These are phyloP conservation scores for Penicillium sp. DNA, from an alignment of 2,329 filamentous ascomycete genomes.

Conservation along the genomic window DNA sequence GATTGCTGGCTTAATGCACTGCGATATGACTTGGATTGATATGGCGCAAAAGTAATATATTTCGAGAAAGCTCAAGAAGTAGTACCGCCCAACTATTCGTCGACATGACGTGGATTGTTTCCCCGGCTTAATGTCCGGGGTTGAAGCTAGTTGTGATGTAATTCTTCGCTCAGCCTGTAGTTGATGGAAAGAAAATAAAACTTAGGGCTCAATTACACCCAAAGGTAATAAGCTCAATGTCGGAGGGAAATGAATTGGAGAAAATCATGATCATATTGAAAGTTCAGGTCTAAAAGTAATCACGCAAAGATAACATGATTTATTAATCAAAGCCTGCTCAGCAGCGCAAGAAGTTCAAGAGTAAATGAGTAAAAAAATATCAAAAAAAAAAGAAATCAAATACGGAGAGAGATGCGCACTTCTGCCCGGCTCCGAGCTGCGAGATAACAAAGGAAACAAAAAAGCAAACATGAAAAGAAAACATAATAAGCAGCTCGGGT, in stretches of 20 bases:
- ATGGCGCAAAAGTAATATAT: not conserved
- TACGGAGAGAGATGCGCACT: slow-evolving; percentile 45
- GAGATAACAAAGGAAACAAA: slow-evolving; percentile 13
- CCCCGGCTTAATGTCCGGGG: slow-evolving; percentile 2
- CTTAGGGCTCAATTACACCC: not conserved
- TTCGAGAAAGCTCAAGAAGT: not conserved
- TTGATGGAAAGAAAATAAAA: not conserved
- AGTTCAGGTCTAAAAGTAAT: slow-evolving; percentile 20
- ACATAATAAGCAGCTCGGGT: slow-evolving; percentile 30
- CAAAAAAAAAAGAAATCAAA: slow-evolving; percentile 15
- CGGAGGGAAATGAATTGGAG: not conserved
- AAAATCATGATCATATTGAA: slow-evolving; percentile 25
- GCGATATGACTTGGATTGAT: no score
- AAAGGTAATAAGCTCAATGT: not conserved
- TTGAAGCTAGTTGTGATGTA: slow-evolving; percentile 1
- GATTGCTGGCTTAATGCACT: not conserved
- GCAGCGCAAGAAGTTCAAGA: slow-evolving; percentile 19
- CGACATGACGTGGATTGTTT: not conserved
- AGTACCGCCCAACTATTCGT: not conserved
- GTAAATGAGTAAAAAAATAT: slow-evolving; percentile 15
- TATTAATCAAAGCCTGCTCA: slow-evolving; percentile 22
- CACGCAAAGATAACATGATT: slow-evolving; percentile 6
- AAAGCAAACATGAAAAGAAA: slow-evolving; percentile 17
- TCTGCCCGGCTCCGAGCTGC: slow-evolving; percentile 43
- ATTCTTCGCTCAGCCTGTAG: not conserved